Evolutionary conservation across 1,284 basidiomycete species (phyloP).

Genomic region (Calocybe gambosa): DNA sequence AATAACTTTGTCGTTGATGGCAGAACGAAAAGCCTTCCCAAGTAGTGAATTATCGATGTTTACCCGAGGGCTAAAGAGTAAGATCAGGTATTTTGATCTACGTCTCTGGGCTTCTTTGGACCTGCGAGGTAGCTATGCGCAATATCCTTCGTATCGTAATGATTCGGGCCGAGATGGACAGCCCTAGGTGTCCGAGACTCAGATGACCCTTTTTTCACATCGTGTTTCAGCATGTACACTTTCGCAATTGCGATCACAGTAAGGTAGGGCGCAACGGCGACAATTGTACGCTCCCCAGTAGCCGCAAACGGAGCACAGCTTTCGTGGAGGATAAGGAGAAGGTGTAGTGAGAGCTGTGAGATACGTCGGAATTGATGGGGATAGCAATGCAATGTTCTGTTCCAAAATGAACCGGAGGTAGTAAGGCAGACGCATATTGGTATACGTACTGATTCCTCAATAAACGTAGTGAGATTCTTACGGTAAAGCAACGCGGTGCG

Average conservation of each 20-base stretch:
- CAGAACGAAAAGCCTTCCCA: no score
- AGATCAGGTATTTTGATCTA: no score
- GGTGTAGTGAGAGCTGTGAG: conserved; percentile 30
- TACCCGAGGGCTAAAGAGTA: no score
- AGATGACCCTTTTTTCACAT: conserved; percentile 35
- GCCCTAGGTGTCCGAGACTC: not conserved
- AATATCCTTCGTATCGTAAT: not conserved
- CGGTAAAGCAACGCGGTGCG: conserved; percentile 73
- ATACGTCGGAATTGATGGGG: conserved; percentile 38
- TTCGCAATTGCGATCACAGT: conserved; percentile 37
- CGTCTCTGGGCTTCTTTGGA: no score
- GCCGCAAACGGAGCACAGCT: conserved; percentile 37
- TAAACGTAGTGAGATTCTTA: conserved; percentile 62
- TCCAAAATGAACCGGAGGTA: not conserved
- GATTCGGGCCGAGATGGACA: not conserved
- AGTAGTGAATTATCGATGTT: no score
- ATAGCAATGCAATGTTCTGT: conserved; percentile 54
- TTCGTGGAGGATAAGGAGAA: conserved; percentile 31
- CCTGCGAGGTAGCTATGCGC: no score
- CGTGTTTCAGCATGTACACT: conserved; percentile 36
- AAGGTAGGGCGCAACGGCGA: conserved; percentile 35
- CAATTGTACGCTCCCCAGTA: conserved; percentile 37
- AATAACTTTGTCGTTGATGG: not conserved
- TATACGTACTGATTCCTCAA: conserved; percentile 73
- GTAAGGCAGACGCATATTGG: no score